Percentiles rank a stretch among this genome's conserved stretches.
These are phyloP conservation scores for Aspergillus affinis DNA, from an alignment of 495 filamentous ascomycete species.

Conservation along the genomic window DNA sequence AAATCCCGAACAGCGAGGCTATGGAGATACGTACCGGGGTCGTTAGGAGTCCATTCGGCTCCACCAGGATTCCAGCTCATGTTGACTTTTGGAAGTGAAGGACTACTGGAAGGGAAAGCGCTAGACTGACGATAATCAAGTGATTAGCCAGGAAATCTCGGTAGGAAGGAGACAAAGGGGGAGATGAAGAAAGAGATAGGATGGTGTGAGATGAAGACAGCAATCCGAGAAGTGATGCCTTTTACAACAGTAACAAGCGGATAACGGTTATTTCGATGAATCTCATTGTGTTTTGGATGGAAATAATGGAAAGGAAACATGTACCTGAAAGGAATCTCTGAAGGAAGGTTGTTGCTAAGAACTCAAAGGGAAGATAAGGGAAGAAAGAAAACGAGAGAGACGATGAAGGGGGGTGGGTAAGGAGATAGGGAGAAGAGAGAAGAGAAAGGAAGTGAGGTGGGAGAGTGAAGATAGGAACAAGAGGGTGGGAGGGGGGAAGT, in stretches of 20 bases:
- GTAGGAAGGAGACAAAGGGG: neutral
- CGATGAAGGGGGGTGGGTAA: slow-evolving; percentile 8
- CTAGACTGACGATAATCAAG: neutral
- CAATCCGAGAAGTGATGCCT: neutral
- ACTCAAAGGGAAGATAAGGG: neutral
- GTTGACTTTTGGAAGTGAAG: neutral
- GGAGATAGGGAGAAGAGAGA: slow-evolving; percentile 8
- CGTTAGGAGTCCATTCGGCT: neutral
- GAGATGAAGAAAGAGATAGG: neutral
- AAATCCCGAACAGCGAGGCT: neutral
- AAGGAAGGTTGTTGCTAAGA: neutral
- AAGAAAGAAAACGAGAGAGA: neutral
- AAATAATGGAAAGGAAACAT: neutral
- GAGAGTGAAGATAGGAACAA: slow-evolving; percentile 1
- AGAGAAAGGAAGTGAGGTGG: neutral
- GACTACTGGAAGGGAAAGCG: neutral
- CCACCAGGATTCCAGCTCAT: neutral
- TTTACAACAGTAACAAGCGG: too few species aligned
- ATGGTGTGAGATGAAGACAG: neutral
- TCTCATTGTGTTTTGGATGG: neutral
- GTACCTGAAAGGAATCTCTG: neutral
- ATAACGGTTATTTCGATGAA: neutral
- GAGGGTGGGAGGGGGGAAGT: slow-evolving; percentile 2
- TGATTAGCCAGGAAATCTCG: neutral
- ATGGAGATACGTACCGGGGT: neutral